Percentiles rank a stretch among this genome's conserved stretches.
phyloP scores from a whole-genome alignment of 1,284 basidiomycete species.

The Heliocybe sulcata region DNA sequence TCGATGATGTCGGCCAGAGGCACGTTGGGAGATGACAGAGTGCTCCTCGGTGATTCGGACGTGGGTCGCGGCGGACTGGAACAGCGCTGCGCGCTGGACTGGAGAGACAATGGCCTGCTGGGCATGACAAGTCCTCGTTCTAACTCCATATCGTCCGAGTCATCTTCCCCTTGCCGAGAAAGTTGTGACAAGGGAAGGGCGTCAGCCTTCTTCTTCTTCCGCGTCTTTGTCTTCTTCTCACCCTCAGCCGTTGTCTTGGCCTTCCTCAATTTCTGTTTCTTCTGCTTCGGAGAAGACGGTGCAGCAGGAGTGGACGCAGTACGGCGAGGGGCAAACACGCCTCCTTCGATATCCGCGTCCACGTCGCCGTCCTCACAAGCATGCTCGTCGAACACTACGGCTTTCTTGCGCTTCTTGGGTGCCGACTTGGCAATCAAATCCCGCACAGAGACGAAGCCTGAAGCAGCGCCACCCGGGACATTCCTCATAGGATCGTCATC shows the following conservation, averaged over 20 bases:
- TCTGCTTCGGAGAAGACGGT: conserved; percentile 2
- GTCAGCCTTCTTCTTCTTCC: neutral
- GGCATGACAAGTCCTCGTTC: conserved; percentile 23
- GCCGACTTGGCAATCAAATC: conserved; percentile 47
- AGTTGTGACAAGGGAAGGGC: neutral
- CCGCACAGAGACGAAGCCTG: conserved; percentile 56
- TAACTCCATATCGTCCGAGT: conserved; percentile 49
- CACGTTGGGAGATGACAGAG: conserved; percentile 15
- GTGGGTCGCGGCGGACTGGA: neutral
- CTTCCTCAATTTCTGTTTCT: neutral
- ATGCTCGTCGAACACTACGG: conserved; percentile 19
- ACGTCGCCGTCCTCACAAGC: conserved; percentile 54
- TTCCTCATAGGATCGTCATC: conserved; percentile 60
- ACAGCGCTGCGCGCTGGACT: neutral
- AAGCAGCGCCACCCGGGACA: conserved; percentile 56
- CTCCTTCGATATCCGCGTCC: conserved; percentile 52
- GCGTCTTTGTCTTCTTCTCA: conserved; percentile 10
- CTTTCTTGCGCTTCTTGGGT: conserved; percentile 32
- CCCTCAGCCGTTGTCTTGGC: conserved; percentile 3
- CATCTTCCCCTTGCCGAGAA: conserved; percentile 33
- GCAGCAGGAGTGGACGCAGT: conserved; percentile 36
- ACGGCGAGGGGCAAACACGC: conserved; percentile 37
- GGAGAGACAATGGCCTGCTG: neutral
- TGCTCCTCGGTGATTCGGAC: conserved; percentile 5
- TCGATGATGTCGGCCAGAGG: conserved; percentile 16